Evolutionary conservation across 495 filamentous ascomycete genomes (phyloP).

Genomic region (Parachaetomium inaequale): DNA sequence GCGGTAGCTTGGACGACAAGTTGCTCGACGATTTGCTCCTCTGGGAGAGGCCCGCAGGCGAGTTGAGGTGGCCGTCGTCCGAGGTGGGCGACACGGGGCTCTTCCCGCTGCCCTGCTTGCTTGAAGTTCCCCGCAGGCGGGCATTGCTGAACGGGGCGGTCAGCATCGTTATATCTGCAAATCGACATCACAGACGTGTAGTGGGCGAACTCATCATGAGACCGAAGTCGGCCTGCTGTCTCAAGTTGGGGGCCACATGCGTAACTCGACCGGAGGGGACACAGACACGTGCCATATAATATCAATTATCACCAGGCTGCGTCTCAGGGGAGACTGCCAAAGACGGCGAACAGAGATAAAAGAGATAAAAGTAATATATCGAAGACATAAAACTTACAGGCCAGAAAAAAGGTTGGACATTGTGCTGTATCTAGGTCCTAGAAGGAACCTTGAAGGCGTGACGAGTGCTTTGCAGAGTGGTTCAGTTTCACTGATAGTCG

Average conservation of each 20-base stretch:
- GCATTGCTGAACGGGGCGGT: slow-evolving; percentile 39
- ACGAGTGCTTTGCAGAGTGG: background rate
- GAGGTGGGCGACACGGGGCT: slow-evolving; percentile 39
- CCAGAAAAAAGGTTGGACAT: slow-evolving; percentile 80
- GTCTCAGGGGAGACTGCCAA: too few relatives aligned
- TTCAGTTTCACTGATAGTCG: background rate
- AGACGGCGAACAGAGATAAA: background rate
- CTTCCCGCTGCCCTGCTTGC: slow-evolving; percentile 39
- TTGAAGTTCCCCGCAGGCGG: slow-evolving; percentile 44
- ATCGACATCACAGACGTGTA: background rate
- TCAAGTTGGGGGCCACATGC: background rate
- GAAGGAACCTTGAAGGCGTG: too few relatives aligned
- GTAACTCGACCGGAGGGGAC: background rate
- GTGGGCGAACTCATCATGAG: background rate
- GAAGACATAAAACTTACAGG: slow-evolving; percentile 58
- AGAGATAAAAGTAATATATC: background rate
- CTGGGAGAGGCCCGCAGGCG: slow-evolving; percentile 44
- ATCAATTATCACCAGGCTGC: too few relatives aligned
- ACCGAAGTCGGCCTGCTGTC: background rate
- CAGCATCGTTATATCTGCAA: slow-evolving; percentile 11
- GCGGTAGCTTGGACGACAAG: slow-evolving; percentile 48
- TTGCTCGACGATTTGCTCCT: slow-evolving; percentile 49
- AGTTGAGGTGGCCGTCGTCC: slow-evolving; percentile 35
- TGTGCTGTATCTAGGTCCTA: slow-evolving; percentile 20
- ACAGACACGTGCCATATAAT: too few relatives aligned